Percentiles rank a stretch among this genome's conserved stretches.
Conservation (phyloP, 1,284 basidiomycete genomes). For the Apiotrichum akiyoshidainum region DNA sequence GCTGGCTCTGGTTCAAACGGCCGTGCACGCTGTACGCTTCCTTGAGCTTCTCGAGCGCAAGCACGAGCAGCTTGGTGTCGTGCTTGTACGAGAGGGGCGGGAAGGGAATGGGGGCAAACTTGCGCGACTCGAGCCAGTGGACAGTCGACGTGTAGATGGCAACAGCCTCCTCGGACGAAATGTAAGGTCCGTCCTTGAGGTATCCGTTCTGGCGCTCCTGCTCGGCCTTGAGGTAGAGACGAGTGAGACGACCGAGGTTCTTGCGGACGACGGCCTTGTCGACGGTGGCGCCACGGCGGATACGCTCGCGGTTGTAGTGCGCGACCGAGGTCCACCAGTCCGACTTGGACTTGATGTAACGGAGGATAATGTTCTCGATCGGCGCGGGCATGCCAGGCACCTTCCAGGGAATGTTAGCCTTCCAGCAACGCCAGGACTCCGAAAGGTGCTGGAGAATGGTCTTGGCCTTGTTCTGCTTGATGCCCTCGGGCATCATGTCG, state of each 20-base stretch:
- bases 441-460: constrained; percentile 96
- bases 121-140: constrained; percentile 93
- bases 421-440: constrained; percentile 67
- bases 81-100: constrained; percentile 97
- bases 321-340: constrained; percentile 98
- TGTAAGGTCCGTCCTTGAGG: constrained; percentile 94
- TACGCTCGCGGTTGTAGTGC: constrained; percentile 58
- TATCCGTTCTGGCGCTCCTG: constrained; percentile 96
- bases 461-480: constrained; percentile 82
- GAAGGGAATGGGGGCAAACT: constrained; percentile 94
- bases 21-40: constrained; percentile 98
- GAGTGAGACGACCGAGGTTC: constrained; percentile 54
- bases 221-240: constrained; percentile 93
- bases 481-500: constrained; percentile 94
- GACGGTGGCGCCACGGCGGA: constrained; percentile 82
- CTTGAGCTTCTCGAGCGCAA: constrained; percentile 93
- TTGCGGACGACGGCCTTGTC: constrained; percentile 83
- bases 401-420: constrained; percentile 79
- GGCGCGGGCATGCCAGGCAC: constrained; percentile 64
- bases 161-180: constrained; percentile 94
- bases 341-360: constrained; percentile 99
- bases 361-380: constrained; percentile 97
- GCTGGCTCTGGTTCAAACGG: constrained; percentile 90
- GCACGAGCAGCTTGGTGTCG: constrained; percentile 90
- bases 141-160: constrained; percentile 96